phyloP scores from a whole-genome alignment of 352 stramenopile species.

The Globisporangium camurandrum region DNA sequence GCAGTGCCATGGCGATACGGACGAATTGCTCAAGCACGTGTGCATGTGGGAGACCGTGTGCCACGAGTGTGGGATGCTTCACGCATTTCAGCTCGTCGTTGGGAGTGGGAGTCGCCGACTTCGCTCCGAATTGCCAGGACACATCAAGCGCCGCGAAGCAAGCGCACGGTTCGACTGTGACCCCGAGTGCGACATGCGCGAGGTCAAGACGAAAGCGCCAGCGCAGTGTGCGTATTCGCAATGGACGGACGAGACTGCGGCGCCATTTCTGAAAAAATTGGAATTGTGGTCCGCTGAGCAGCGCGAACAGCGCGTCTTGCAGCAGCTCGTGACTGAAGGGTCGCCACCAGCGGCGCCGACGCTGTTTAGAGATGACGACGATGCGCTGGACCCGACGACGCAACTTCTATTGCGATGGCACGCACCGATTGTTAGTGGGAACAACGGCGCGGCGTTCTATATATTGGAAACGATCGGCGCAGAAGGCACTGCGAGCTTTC shows the following conservation, averaged over 20 bases:
- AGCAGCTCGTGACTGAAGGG: constrained; percentile 59
- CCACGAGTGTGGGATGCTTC: constrained; percentile 86
- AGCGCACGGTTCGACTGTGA: constrained; percentile 38
- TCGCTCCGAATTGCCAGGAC: constrained; percentile 59
- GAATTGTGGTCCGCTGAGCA: constrained; percentile 65
- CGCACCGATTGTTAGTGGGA: constrained; percentile 43
- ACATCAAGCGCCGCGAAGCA: constrained; percentile 53
- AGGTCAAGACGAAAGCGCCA: constrained; percentile 44
- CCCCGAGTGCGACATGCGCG: constrained; percentile 62
- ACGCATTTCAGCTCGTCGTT: constrained; percentile 81
- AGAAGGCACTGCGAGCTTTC: constrained; percentile 57
- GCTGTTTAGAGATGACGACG: constrained; percentile 46
- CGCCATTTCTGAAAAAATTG: constrained; percentile 54
- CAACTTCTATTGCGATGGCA: constrained; percentile 62
- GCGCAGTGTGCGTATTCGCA: constrained; percentile 44
- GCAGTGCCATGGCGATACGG: constrained; percentile 70
- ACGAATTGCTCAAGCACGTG: constrained; percentile 64
- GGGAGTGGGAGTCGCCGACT: constrained; percentile 31
- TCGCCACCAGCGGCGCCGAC: constrained; percentile 44
- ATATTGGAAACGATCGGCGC: constrained; percentile 73
- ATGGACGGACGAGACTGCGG: constrained; percentile 53
- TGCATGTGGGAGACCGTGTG: constrained; percentile 91
- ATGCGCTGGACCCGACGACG: constrained; percentile 56
- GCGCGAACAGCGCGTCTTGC: constrained; percentile 61
- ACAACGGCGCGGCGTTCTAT: constrained; percentile 77